These are phyloP conservation scores for Trichoderma sp. DNA, from an alignment of 2,329 filamentous ascomycete genomes.

Conservation along the genomic window DNA sequence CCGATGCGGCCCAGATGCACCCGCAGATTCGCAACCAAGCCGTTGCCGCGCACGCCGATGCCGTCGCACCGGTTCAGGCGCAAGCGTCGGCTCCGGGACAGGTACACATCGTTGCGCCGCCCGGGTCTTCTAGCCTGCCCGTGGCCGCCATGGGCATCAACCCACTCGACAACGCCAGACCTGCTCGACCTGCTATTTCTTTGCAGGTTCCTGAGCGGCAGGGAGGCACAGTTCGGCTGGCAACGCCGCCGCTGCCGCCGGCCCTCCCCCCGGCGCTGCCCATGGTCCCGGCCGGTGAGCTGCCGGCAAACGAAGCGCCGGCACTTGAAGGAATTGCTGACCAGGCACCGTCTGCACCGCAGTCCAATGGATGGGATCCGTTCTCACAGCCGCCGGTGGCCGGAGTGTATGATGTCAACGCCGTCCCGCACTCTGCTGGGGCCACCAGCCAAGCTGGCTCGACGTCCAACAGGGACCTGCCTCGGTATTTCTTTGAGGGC, in stretches of 20 bases:
- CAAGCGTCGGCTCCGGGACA: neutral
- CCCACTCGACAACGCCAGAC: constrained; percentile 24
- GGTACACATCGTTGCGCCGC: neutral
- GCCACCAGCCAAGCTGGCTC: neutral
- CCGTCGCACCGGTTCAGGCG: neutral
- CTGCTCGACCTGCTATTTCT: constrained; percentile 39
- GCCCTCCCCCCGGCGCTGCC: constrained; percentile 39
- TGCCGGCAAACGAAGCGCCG: constrained; percentile 15
- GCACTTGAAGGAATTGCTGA: neutral
- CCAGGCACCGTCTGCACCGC: neutral
- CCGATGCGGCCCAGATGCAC: constrained; percentile 7
- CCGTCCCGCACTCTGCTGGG: neutral
- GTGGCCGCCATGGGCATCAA: neutral
- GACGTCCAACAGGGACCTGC: constrained; percentile 22
- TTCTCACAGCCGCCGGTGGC: constrained; percentile 27
- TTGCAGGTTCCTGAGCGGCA: constrained; percentile 49
- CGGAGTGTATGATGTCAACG: constrained; percentile 11
- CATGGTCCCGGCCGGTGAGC: constrained; percentile 51
- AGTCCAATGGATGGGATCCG: constrained; percentile 19
- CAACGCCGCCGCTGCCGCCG: constrained; percentile 49
- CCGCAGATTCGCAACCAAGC: constrained; percentile 8
- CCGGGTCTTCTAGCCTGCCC: neutral
- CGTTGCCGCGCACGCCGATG: neutral
- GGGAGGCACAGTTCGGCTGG: constrained; percentile 58
- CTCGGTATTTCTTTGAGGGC: constrained; percentile 35